Evolutionary conservation across 1,284 basidiomycete genomes (phyloP).

Genomic region (Ceratobasidium sp.): DNA sequence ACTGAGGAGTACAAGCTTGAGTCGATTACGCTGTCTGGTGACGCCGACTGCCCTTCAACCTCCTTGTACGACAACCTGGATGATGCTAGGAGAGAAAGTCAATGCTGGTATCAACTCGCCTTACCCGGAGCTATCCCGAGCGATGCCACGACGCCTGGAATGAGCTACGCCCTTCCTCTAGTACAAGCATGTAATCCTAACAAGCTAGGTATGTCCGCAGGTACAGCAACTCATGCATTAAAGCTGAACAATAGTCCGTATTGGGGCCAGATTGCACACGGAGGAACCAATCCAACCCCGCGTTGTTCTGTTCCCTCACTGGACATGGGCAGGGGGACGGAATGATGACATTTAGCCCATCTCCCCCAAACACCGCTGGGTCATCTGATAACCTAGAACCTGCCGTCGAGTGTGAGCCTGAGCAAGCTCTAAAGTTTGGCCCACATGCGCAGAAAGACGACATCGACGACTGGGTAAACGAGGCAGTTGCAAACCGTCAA

Average conservation of each 20-base stretch:
- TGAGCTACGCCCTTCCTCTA: background rate
- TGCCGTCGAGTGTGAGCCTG: background rate
- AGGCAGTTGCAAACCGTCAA: background rate
- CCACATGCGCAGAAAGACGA: background rate
- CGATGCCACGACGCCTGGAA: background rate
- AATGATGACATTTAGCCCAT: background rate
- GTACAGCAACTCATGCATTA: too few relatives aligned
- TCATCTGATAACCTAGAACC: background rate
- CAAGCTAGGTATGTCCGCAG: background rate
- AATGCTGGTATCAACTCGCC: background rate
- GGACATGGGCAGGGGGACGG: background rate
- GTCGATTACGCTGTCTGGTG: background rate
- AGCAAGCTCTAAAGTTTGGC: background rate
- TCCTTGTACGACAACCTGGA: background rate
- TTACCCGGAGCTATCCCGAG: background rate
- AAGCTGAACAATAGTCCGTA: background rate
- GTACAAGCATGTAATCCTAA: background rate
- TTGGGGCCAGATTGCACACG: background rate
- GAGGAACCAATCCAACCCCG: background rate
- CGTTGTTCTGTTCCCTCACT: background rate
- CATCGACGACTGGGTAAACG: conserved; percentile 20
- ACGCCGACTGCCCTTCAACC: background rate
- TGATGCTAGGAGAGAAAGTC: background rate
- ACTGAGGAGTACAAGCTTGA: background rate
- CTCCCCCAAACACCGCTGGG: background rate